Conservation (phyloP, 805 yeast species). For the Sungouiozyma ichnusensis region DNA sequence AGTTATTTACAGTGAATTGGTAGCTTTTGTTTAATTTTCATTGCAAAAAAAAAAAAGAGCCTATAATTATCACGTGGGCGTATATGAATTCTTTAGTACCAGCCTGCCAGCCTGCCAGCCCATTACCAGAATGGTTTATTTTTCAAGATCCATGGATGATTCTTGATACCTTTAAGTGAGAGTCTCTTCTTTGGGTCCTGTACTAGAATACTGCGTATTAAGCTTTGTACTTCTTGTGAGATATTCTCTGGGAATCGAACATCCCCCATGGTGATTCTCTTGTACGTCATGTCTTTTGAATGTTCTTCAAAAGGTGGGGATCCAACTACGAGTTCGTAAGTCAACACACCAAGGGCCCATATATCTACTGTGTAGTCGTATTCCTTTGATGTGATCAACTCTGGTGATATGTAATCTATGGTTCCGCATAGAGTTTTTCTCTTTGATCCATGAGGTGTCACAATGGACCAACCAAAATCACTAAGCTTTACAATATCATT, state of each 20-base stretch:
- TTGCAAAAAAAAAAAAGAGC: not conserved
- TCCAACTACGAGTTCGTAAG: constrained; percentile 81
- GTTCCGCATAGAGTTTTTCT: constrained; percentile 91
- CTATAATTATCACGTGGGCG: too few relatives aligned
- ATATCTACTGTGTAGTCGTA: constrained; percentile 75
- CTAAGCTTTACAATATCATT: constrained; percentile 73
- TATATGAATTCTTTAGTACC: too few relatives aligned
- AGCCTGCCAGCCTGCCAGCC: too few relatives aligned
- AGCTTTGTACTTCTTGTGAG: constrained; percentile 64
- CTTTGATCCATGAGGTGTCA: constrained; percentile 43
- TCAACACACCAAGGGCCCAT: constrained; percentile 86
- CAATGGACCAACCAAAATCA: constrained; percentile 94
- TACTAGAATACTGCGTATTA: constrained; percentile 52
- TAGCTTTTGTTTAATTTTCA: too few relatives aligned
- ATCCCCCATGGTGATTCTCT: constrained; percentile 69
- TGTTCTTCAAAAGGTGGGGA: constrained; percentile 86
- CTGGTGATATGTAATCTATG: constrained; percentile 89
- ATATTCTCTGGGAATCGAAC: constrained; percentile 61
- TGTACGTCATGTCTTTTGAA: constrained; percentile 67
- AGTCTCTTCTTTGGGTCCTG: constrained; percentile 62
- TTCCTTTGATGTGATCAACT: constrained; percentile 74
- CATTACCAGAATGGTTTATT: constrained; percentile 52
- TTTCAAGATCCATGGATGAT: constrained; percentile 77
- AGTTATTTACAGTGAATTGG: too few relatives aligned
- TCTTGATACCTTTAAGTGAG: constrained; percentile 46